Evolutionary conservation across 2,329 filamentous ascomycete species (phyloP), one percentile per base, ranked within the genome.

Genomic region (Coniochaeta sp.): DNA sequence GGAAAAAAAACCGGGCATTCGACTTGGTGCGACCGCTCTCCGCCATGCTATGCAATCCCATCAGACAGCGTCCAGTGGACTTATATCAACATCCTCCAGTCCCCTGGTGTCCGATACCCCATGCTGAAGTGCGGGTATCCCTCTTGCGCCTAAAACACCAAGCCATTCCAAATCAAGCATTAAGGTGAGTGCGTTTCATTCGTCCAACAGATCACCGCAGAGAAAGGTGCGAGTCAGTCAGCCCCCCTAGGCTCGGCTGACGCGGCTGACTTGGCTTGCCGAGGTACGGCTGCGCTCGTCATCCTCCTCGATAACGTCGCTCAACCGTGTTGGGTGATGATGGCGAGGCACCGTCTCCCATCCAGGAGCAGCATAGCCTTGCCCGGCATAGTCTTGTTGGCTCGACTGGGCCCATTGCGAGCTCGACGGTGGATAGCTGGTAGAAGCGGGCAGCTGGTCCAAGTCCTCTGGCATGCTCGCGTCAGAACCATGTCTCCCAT

Each of bases 251-350:
- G 67, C 70, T 19, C 47, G 47, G 47, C 47, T 52, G 24, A 52
- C 47, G 47, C 82, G 81, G 68, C 83, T 86, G 64, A 80, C 73
- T 62, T 86, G 82, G 70, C 86, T 88, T 12, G 86, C 86, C 65
- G 89, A 90, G 16, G 89, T 90, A 24, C 89, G 84, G 70, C 89
- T 90, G 57, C 86, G 81, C 74, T 96, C 91, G 65, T 96, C 91
- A 65, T 96, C 89, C 69, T 91, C 91, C 69, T 92, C 89, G 32
- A 95, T 81, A 30, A 96, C 92, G 74, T 96, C 92, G 72, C 91
- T 96, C 63, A 96, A 78, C 60, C 93, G 80, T 9, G 92, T 96
- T 0, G 92, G 92, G 74, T 96, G 91, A 66, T 95, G 90, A 73
- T 96, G 92, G 60, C 87, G 83, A 26, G 88, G 87, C 63, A 91